A percentile compares a stretch with the other conserved stretches of the same genome.
These are phyloP conservation scores for Ogataea ramenticola DNA, from an alignment of 805 yeast genomes.

Conservation along the genomic window DNA sequence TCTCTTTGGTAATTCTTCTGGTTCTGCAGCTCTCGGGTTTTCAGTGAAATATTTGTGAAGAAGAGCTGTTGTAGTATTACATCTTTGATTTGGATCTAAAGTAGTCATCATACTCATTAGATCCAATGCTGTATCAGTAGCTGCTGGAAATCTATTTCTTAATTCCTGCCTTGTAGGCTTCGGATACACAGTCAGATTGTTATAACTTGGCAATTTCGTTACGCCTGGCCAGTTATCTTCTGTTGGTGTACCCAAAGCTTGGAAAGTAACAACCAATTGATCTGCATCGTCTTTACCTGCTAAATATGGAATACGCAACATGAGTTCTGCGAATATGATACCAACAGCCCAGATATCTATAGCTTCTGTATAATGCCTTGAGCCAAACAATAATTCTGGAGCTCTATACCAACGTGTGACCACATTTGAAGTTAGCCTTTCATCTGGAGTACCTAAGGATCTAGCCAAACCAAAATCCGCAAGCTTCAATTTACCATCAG, in stretches of 20 bases:
- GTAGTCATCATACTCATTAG: slow-evolving; percentile 64
- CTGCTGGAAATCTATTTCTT: slow-evolving; percentile 81
- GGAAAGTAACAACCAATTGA: slow-evolving; percentile 88
- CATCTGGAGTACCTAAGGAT: slow-evolving; percentile 69
- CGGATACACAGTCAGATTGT: slow-evolving; percentile 69
- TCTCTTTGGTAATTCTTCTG: slow-evolving; percentile 49
- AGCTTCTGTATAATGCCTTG: slow-evolving; percentile 82
- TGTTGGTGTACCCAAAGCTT: slow-evolving; percentile 94
- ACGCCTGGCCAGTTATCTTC: slow-evolving; percentile 91
- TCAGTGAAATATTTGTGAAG: slow-evolving; percentile 64
- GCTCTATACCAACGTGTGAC: slow-evolving; percentile 98
- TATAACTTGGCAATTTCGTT: slow-evolving; percentile 67
- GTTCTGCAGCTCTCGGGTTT: slow-evolving; percentile 67
- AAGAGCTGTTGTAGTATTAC: slow-evolving; percentile 57
- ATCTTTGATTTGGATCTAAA: slow-evolving; percentile 72
- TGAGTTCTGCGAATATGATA: slow-evolving; percentile 88
- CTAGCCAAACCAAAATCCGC: slow-evolving; percentile 98
- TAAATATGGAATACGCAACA: slow-evolving; percentile 90
- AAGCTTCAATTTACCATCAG: slow-evolving; percentile 80
- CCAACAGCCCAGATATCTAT: slow-evolving; percentile 97
- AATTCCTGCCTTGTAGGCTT: slow-evolving; percentile 76
- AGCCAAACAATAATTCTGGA: slow-evolving; percentile 86
- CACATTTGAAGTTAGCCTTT: slow-evolving; percentile 81
- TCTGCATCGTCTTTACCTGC: slow-evolving; percentile 90
- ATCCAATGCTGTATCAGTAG: slow-evolving; percentile 77